These are phyloP conservation scores for Articulospora tetracladia DNA, from an alignment of 495 filamentous ascomycete species.

Conservation along the genomic window DNA sequence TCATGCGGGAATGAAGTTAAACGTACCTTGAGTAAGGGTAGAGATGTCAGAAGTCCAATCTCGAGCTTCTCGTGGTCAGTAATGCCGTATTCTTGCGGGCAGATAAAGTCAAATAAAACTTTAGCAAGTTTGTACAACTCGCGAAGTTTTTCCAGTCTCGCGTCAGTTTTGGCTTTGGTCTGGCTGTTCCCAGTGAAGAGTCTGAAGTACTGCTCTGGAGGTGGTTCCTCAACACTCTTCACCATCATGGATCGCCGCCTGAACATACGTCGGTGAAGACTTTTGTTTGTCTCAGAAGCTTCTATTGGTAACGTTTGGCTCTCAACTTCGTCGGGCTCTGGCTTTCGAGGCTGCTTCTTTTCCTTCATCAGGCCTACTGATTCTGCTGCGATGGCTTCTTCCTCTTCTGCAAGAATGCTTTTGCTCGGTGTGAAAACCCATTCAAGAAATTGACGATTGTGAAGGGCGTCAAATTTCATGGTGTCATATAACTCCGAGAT, in stretches of 20 bases:
- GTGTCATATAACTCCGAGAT: constrained; percentile 97
- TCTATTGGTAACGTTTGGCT: constrained; percentile 26
- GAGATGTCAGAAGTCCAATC: constrained; percentile 89
- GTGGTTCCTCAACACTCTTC: constrained; percentile 8
- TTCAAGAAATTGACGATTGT: constrained; percentile 95
- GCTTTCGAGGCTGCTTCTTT: constrained; percentile 15
- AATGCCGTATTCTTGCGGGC: constrained; percentile 97
- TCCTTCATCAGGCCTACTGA: constrained; percentile 36
- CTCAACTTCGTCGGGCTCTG: constrained; percentile 28
- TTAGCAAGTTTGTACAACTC: constrained; percentile 92
- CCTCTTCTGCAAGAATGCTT: constrained; percentile 61
- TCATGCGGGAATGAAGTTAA: neutral
- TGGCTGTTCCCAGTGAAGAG: constrained; percentile 73
- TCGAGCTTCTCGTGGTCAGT: constrained; percentile 92
- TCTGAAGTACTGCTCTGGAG: constrained; percentile 68
- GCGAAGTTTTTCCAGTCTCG: constrained; percentile 77
- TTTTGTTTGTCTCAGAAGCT: constrained; percentile 30
- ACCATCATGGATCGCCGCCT: constrained; percentile 46
- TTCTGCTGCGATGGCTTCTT: constrained; percentile 22
- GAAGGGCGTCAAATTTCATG: constrained; percentile 98
- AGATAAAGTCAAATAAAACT: constrained; percentile 96
- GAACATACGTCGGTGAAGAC: constrained; percentile 47
- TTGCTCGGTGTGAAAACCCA: constrained; percentile 89
- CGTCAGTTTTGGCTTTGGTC: constrained; percentile 79
- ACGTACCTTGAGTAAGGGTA: constrained; percentile 71